Evolutionary conservation across 768 basidiomycete species (phyloP), one percentile per base, ranked within the genome.

Genomic region (Boletellus ananiceps): DNA sequence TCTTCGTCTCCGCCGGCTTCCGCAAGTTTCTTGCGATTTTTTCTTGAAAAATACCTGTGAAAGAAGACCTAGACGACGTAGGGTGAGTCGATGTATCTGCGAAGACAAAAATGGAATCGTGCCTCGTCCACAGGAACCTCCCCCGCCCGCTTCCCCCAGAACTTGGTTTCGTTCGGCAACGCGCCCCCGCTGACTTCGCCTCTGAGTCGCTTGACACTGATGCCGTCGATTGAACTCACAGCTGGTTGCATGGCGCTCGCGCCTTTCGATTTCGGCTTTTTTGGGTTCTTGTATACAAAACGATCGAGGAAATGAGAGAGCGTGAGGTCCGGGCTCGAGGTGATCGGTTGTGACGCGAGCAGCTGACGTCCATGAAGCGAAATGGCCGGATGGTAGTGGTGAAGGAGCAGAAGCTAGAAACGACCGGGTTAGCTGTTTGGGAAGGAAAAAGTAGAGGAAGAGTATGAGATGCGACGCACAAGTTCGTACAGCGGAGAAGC

Each of bases 281-380:
- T 98, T 1, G 93, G 85, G 65, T 98, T 97, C 68, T 93, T 91
- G 74, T 92, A 97, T 37, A 97, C 90, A 71, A 98, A 97, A 2
- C 94, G 82, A 64, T 98, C 96, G 35, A 98, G 79, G 80, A 99
- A 97, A 60, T 93, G 90, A 0, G 89, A 85, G 19, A 97, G 80
- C 0, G 93, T 84, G 41, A 99, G 85, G 62, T 98, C 94, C 0
- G 91, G 79, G 8, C 81, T 85, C 9, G 88, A 86, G 0, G 91
- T 90, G 11, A 97, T 71, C 0, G 86, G 84, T 41, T 84, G 75
- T 8, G 77, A 79, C 1, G 73, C 61, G 42, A 97, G 78, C 11
- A 99, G 79, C 63, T 96, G 90, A 7, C 78, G 79, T 0, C 93
- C 87, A 58, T 93, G 91, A 1, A 95, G 80, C 0, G 89, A 81